A percentile compares a stretch with the other conserved stretches of the same genome.
Evolutionary conservation across 306 rosid genomes (phyloP).

Genomic region (Inga laurina): DNA sequence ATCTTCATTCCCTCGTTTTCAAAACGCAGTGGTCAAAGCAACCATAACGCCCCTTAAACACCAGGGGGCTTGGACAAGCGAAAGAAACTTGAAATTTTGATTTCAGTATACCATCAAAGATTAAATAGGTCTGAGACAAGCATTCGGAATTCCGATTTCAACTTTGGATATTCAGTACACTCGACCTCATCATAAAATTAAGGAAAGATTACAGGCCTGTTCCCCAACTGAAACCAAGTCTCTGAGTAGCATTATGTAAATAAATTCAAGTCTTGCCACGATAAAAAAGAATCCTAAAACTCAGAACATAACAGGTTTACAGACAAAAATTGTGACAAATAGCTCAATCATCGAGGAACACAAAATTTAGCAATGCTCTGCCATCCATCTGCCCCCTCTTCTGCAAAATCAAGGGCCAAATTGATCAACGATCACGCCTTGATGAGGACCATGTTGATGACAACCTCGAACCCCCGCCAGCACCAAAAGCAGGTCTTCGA

Average conservation of each 20-base stretch:
- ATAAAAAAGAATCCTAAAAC: conserved; percentile 41
- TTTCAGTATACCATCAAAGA: not conserved
- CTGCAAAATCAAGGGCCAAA: not conserved
- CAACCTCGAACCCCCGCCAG: conserved; percentile 53
- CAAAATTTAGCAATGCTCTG: not conserved
- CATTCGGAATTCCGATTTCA: conserved; percentile 21
- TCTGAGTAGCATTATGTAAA: conserved; percentile 14
- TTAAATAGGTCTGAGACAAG: not conserved
- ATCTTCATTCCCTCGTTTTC: no score
- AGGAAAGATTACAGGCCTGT: conserved; percentile 27
- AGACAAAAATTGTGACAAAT: not conserved
- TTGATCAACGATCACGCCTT: conserved; percentile 54
- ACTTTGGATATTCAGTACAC: conserved; percentile 29
- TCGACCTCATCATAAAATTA: conserved; percentile 32
- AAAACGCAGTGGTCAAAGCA: not conserved
- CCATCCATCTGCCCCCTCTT: not conserved
- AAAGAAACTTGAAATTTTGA: not conserved
- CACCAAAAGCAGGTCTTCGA: conserved; percentile 50
- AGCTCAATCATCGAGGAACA: not conserved
- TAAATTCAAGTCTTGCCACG: conserved; percentile 30
- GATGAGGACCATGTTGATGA: conserved; percentile 78
- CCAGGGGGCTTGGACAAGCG: not conserved
- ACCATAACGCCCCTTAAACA: not conserved
- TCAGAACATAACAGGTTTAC: conserved; percentile 4
- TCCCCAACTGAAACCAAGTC: conserved; percentile 28